Evolutionary conservation across 129 eudicot species (phyloP), one percentile per base, ranked within the genome.

Genomic region (Artemisia annua): DNA sequence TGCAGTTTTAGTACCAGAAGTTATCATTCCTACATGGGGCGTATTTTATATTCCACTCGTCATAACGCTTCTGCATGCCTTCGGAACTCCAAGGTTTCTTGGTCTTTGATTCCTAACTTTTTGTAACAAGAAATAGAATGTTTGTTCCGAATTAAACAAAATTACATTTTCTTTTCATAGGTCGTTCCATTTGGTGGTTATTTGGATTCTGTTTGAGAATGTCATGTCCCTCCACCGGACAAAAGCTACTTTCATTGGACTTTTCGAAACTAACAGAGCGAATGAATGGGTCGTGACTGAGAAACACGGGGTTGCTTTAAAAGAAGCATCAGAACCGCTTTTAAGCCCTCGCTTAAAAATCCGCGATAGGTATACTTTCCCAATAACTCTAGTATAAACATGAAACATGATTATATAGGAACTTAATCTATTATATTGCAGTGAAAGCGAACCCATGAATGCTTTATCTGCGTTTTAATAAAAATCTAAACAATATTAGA

Each of bases 21-120:
- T 80, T 22, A 58, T 48, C 20, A 55, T 80, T 39, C 80, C 83
- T 10, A 54, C 9, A n/a, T 80, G 83, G 83, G 83, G 61, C n/a
- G 70, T 66, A 7, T 54, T 80, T 39, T 80, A 80, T 52, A 52
- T 80, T 55, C 83, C 83, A 46, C 60, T 16, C 20, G 3, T 46
- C 80, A 80, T 80, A 57, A 72, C 77, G 44, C 43, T 72, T 60
- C 48, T 72, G 19, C 61, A 72, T 72, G 77, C 77, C 26, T 57
- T 66, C 3, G 73, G 79, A 55, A 75, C 79, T 54, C 79, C 79
- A 6, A 66, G 75, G 75, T 71, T 54, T 39, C 44, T 39, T 0
- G 46, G 46, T 39, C 46, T 39, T 39, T 8, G 11, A 7, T 39
- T 39, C 11, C 46, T 39, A 39, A 7, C 46, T 8, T 39, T 7